phyloP scores from a whole-genome alignment of 2,329 filamentous ascomycete species.

The Passalora sequoiae region DNA sequence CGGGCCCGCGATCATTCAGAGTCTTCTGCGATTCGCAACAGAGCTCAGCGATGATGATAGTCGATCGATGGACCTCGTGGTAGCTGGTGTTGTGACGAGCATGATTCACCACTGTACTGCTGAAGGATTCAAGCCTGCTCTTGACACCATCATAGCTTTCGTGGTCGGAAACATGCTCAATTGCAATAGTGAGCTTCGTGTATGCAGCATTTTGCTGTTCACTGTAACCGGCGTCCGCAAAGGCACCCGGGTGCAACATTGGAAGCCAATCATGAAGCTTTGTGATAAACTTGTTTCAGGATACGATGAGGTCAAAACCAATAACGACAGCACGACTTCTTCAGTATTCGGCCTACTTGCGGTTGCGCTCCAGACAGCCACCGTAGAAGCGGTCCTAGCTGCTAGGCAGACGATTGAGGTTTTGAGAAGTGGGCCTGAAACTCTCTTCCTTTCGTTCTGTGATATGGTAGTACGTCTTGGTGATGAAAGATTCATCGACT shows the following conservation, averaged over 20 bases:
- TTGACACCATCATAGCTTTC: conserved; percentile 57
- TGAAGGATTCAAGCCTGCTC: conserved; percentile 66
- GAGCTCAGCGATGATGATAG: conserved; percentile 18
- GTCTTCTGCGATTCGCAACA: conserved; percentile 38
- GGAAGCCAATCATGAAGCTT: conserved; percentile 58
- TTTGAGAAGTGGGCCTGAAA: conserved; percentile 61
- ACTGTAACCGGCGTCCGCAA: conserved; percentile 73
- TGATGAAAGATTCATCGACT: conserved; percentile 65
- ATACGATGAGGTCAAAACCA: conserved; percentile 9
- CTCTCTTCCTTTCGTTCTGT: conserved; percentile 80
- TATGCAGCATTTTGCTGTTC: conserved; percentile 55
- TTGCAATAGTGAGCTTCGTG: conserved; percentile 37
- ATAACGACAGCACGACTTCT: conserved; percentile 27
- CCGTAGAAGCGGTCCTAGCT: conserved; percentile 73
- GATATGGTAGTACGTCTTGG: conserved; percentile 72
- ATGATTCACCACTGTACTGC: conserved; percentile 74
- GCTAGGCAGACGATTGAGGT: conserved; percentile 60
- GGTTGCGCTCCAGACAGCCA: conserved; percentile 67
- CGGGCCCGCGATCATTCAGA: conserved; percentile 49
- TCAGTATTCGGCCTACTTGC: conserved; percentile 48
- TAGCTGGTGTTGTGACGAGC: conserved; percentile 72
- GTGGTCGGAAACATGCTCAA: conserved; percentile 34
- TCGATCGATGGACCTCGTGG: conserved; percentile 47
- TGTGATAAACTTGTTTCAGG: conserved; percentile 31
- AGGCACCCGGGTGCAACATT: conserved; percentile 67